Percentiles rank a stretch among this genome's conserved stretches.
Evolutionary conservation across 495 filamentous ascomycete species (phyloP).

Genomic region (Penicillium herquei): DNA sequence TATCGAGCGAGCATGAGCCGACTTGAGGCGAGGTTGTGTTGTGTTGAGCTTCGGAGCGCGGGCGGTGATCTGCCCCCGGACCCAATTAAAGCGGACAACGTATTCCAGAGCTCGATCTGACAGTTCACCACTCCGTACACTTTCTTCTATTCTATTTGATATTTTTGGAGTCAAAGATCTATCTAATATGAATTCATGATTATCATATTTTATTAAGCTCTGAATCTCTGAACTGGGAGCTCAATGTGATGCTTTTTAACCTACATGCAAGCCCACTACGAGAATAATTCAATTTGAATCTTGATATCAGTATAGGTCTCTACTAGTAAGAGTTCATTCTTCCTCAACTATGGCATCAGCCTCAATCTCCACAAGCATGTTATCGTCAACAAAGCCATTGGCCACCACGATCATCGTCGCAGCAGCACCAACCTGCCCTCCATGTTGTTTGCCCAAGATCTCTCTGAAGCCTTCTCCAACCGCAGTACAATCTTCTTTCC

Average conservation of each 20-base stretch:
- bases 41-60: conserved; percentile 3
- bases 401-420: conserved; percentile 45
- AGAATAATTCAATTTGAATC: no score
- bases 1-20: conserved; percentile 33
- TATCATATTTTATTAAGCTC: no score
- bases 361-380: conserved; percentile 49
- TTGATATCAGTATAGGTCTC: no score
- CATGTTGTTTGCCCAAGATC: conserved; percentile 28
- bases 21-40: conserved; percentile 12
- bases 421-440: conserved; percentile 28
- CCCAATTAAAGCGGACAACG: conserved; percentile 2
- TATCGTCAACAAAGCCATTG: conserved; percentile 41
- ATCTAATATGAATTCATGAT: no score
- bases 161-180: neutral
- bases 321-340: neutral
- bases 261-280: no score
- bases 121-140: neutral
- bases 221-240: no score
- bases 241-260: no score
- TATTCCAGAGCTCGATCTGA: neutral
- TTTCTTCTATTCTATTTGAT: neutral
- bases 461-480: conserved; percentile 37
- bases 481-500: conserved; percentile 31
- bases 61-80: conserved; percentile 11
- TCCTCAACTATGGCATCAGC: conserved; percentile 38